Evolutionary conservation across 1,284 basidiomycete genomes (phyloP).

Genomic region (Ustilago xerochloae): DNA sequence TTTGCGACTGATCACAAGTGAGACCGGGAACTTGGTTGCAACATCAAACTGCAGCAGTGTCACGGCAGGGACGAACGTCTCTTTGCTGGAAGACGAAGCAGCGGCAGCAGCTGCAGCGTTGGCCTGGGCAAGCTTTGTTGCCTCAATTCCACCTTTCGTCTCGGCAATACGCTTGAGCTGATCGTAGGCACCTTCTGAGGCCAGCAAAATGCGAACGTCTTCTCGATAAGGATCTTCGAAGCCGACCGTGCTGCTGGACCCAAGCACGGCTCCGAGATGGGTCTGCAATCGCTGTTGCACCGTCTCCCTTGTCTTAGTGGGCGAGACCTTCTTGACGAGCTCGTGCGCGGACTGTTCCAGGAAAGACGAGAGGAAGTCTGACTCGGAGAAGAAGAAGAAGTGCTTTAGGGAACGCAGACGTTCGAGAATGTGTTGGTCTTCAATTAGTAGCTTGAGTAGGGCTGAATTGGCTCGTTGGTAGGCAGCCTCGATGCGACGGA

Average conservation of each 20-base stretch:
- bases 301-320: slow-evolving; percentile 70
- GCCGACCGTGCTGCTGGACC: slow-evolving; percentile 62
- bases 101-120: slow-evolving; percentile 40
- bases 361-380: slow-evolving; percentile 66
- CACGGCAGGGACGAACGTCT: slow-evolving; percentile 63
- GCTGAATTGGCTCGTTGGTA: slow-evolving; percentile 65
- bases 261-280: slow-evolving; percentile 66
- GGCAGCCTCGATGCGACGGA: slow-evolving; percentile 60
- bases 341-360: slow-evolving; percentile 64
- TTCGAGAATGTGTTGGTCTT: slow-evolving; percentile 62
- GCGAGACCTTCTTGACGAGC: slow-evolving; percentile 62
- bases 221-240: slow-evolving; percentile 65
- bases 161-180: slow-evolving; percentile 67
- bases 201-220: slow-evolving; percentile 64
- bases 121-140: slow-evolving; percentile 61
- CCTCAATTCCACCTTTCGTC: slow-evolving; percentile 66
- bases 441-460: slow-evolving; percentile 61
- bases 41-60: slow-evolving; percentile 65
- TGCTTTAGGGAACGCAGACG: slow-evolving; percentile 64
- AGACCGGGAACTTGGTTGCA: slow-evolving; percentile 66
- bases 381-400: slow-evolving; percentile 65
- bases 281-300: slow-evolving; percentile 62
- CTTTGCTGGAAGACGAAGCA: slow-evolving; percentile 65
- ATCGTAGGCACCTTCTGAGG: slow-evolving; percentile 64
- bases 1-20: slow-evolving; percentile 67